phyloP scores from a whole-genome alignment of 306 rosid species.

The Urtica urens region DNA sequence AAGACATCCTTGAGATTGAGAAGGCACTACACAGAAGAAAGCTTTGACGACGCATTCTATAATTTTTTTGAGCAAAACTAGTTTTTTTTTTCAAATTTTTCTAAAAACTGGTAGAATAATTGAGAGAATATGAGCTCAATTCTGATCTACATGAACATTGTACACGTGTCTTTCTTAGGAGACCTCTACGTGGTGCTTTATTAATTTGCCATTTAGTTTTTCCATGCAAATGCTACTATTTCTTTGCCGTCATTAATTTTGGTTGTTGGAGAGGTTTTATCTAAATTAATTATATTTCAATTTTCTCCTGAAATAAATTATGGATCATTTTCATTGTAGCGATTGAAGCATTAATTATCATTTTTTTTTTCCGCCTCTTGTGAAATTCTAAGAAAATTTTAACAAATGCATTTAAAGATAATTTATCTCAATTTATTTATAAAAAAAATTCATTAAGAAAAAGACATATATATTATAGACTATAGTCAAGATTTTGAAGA shows the following conservation, averaged over 20 bases:
- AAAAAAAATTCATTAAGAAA: no score
- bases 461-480: no score
- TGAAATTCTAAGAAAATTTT: neutral
- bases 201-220: conserved; percentile 2
- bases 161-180: conserved; percentile 3
- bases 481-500: no score
- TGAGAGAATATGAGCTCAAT: neutral
- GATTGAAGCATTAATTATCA: no score
- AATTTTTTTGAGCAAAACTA: neutral
- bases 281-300: neutral
- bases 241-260: neutral
- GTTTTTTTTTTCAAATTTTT: neutral
- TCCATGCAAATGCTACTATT: conserved; percentile 11
- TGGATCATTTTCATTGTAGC: no score
- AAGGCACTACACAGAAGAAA: neutral
- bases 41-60: conserved; percentile 9
- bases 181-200: conserved; percentile 14
- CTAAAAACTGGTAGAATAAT: neutral
- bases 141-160: neutral
- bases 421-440: no score
- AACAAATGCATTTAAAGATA: neutral
- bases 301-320: neutral
- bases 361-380: neutral
- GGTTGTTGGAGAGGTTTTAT: neutral
- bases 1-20: neutral